phyloP scores from a whole-genome alignment of 192 early-diverging fungal genomes.

The Entomortierella beljakovae region DNA sequence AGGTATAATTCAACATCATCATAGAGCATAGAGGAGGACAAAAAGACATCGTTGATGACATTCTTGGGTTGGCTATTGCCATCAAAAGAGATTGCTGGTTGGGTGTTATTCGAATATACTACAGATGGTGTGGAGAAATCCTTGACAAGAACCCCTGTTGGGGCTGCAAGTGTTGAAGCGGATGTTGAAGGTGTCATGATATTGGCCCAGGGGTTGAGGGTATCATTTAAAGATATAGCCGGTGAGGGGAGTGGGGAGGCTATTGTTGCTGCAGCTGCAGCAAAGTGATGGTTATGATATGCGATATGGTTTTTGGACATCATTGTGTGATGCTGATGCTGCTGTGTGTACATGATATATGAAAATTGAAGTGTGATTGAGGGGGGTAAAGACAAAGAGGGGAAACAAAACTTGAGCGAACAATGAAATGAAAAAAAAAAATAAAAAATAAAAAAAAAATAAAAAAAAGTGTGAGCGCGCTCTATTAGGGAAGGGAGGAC shows the following conservation, averaged over 20 bases:
- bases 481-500: background rate
- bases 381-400: background rate
- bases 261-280: conserved; percentile 49
- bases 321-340: conserved; percentile 33
- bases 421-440: conserved; percentile 4
- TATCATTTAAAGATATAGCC: conserved; percentile 43
- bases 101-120: conserved; percentile 45
- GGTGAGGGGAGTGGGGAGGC: conserved; percentile 53
- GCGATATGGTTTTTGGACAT: conserved; percentile 52
- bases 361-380: background rate
- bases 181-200: conserved; percentile 11
- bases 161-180: conserved; percentile 1
- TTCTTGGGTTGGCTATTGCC: conserved; percentile 44
- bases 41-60: conserved; percentile 55
- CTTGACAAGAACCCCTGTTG: conserved; percentile 23
- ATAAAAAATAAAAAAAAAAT: conserved; percentile 14
- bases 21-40: conserved; percentile 53
- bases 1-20: conserved; percentile 50
- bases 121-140: conserved; percentile 41
- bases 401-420: background rate
- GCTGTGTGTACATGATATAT: conserved; percentile 10
- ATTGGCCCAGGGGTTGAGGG: conserved; percentile 50
- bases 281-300: conserved; percentile 44
- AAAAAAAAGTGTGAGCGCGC: conserved; percentile 30
- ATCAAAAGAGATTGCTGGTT: conserved; percentile 43